Conservation (phyloP, 2,329 filamentous ascomycete species). For the Pseudogymnoascus sp. region DNA sequence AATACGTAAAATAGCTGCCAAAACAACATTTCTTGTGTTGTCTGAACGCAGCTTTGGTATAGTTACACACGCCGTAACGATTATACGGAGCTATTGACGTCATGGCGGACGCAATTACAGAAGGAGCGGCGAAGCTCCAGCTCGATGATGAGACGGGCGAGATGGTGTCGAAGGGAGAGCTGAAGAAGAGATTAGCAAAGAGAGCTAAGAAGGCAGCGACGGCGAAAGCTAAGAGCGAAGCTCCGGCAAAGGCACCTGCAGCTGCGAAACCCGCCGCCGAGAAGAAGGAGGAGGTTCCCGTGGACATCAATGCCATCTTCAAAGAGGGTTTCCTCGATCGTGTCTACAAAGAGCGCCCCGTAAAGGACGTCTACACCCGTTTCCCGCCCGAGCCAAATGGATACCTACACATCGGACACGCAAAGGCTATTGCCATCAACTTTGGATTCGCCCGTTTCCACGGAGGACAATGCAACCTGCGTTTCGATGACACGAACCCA, state of each 20-base stretch:
- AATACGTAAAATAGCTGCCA: not conserved
- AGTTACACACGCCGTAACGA: not conserved
- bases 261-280: constrained; percentile 24
- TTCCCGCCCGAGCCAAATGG: constrained; percentile 89
- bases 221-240: constrained; percentile 44
- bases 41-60: not conserved
- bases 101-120: constrained; percentile 42
- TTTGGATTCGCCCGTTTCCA: constrained; percentile 88
- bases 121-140: constrained; percentile 48
- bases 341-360: constrained; percentile 62
- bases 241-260: constrained; percentile 29
- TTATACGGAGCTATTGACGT: constrained; percentile 13
- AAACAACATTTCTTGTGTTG: not conserved
- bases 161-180: constrained; percentile 56
- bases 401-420: constrained; percentile 87
- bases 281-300: constrained; percentile 28
- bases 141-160: constrained; percentile 59
- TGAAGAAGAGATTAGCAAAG: constrained; percentile 55
- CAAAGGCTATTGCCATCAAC: constrained; percentile 92
- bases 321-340: constrained; percentile 69
- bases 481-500: constrained; percentile 94
- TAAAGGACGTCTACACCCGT: constrained; percentile 57
- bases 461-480: constrained; percentile 55
- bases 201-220: constrained; percentile 49
- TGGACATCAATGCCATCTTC: constrained; percentile 64